A percentile compares a stretch with the other conserved stretches of the same genome.
Evolutionary conservation across 192 early-diverging fungal genomes (phyloP).

Genomic region (Umbelopsis sp.): DNA sequence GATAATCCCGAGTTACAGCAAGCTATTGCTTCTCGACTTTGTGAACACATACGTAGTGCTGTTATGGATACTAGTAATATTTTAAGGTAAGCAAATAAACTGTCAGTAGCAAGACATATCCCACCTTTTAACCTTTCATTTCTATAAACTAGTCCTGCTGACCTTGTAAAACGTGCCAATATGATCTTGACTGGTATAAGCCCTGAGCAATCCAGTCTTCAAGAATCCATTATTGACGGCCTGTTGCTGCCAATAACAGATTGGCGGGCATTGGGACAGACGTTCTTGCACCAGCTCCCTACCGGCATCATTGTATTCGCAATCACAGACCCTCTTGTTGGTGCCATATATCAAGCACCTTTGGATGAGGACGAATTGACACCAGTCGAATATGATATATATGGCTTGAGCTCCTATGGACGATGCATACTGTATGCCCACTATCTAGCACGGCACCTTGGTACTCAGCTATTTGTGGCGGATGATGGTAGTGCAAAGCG

Average conservation of each 20-base stretch:
- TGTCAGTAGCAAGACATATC: too few relatives aligned
- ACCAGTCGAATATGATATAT: conserved; percentile 44
- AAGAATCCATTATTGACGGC: not conserved
- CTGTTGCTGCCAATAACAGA: not conserved
- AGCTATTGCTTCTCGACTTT: not conserved
- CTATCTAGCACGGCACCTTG: not conserved
- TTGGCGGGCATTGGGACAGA: not conserved
- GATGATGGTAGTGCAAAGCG: not conserved
- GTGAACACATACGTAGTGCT: not conserved
- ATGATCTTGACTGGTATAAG: conserved; percentile 29
- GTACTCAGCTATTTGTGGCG: not conserved
- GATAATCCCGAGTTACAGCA: not conserved
- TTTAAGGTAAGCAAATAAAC: not conserved
- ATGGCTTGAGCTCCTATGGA: conserved; percentile 52
- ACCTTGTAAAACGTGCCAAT: conserved; percentile 41
- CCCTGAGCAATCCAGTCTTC: not conserved
- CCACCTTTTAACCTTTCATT: not conserved
- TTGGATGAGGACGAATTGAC: conserved; percentile 28
- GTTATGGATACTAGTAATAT: not conserved
- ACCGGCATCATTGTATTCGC: not conserved
- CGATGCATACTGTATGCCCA: conserved; percentile 43
- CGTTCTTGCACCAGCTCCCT: not conserved
- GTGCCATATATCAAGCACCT: not conserved
- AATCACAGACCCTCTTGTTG: conserved; percentile 19
- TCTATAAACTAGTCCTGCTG: conserved; percentile 40